Base-by-base conservation (phyloP, 2,329 filamentous ascomycete genomes). In the Fusarium sp. region DNA sequence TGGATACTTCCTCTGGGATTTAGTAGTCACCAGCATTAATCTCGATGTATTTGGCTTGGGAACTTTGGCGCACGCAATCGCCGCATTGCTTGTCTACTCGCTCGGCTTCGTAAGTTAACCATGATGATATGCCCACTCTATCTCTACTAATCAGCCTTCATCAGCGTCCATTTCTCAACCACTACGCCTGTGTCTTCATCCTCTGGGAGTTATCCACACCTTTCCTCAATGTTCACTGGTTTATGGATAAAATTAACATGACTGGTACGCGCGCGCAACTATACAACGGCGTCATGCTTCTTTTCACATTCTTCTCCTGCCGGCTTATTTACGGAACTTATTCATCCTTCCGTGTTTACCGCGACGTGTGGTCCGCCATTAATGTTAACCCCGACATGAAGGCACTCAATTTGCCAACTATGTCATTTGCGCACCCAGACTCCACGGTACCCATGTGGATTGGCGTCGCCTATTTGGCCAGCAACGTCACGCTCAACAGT, bases 181-280 rank as follows among this genome's bases (percentile, higher is more conserved):
- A 91, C 85, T 97, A 96, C 82, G 92, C 89, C 64, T 88, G 89
- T 64, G 90, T 90, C 68, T 97, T 97, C 82, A 94, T 97, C 78
- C 91, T 96, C 66, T 97, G 95, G 89, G 94, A 97, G 82, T 89
- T 97, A 44, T 95, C 93, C 32, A 93, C 92, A 9, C 93, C 94
- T 13, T 95, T 96, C 82, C 87, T 96, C 66, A 97, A 97, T 81
- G 89, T 96, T 80, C 94, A 97, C 85, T 97, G 94, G 94, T 96
- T 96, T 85, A 94, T 93, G 83, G 94, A 97, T 83, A 97, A 97
- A 85, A 85, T 96, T 67, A 88, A 90, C 78, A 91, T 94, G 87
- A 96, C 94, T 1, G 94, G 94, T 41, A 91, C 91, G 26, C 87
- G 86, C 60, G 82, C 90, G 30, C 94, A 96, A 84, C 87, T 95